Conservation (phyloP, 2,329 filamentous ascomycete species). For the Cladophialophora chaetospira region DNA sequence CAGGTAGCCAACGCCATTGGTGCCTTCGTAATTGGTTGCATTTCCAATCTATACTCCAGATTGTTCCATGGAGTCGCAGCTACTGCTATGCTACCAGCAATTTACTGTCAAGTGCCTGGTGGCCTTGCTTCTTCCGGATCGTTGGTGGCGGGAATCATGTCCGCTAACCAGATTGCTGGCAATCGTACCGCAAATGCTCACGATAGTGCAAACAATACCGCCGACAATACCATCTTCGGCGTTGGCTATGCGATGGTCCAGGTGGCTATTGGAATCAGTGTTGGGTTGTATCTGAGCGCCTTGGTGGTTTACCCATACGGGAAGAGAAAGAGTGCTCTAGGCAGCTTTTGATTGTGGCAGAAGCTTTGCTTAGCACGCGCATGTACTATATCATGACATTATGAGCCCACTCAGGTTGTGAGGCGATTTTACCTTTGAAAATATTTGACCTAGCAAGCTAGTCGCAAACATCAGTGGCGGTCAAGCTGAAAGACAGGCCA, state of each 20-base stretch:
- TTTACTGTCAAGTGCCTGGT: constrained; percentile 69
- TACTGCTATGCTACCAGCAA: constrained; percentile 81
- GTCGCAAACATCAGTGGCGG: too few relatives aligned
- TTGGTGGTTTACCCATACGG: constrained; percentile 50
- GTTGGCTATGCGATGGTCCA: constrained; percentile 51
- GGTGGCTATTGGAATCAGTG: constrained; percentile 51
- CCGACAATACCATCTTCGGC: constrained; percentile 42
- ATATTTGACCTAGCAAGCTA: too few relatives aligned
- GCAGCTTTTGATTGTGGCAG: constrained; percentile 48
- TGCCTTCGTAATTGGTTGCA: constrained; percentile 72
- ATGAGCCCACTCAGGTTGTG: too few relatives aligned
- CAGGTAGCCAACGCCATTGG: constrained; percentile 78
- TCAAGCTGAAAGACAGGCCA: too few relatives aligned
- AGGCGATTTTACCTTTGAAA: too few relatives aligned
- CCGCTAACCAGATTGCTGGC: constrained; percentile 42
- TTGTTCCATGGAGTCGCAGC: constrained; percentile 75
- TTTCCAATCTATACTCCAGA: constrained; percentile 77
- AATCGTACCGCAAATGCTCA: constrained; percentile 36
- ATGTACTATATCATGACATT: too few relatives aligned
- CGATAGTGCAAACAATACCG: constrained; percentile 26
- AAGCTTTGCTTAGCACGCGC: too few relatives aligned
- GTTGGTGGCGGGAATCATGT: constrained; percentile 58
- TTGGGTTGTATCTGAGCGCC: constrained; percentile 50
- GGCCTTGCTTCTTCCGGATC: constrained; percentile 61
- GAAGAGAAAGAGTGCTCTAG: constrained; percentile 49